These are phyloP conservation scores for Metarhizium album DNA, from an alignment of 2,329 filamentous ascomycete species.

Conservation along the genomic window DNA sequence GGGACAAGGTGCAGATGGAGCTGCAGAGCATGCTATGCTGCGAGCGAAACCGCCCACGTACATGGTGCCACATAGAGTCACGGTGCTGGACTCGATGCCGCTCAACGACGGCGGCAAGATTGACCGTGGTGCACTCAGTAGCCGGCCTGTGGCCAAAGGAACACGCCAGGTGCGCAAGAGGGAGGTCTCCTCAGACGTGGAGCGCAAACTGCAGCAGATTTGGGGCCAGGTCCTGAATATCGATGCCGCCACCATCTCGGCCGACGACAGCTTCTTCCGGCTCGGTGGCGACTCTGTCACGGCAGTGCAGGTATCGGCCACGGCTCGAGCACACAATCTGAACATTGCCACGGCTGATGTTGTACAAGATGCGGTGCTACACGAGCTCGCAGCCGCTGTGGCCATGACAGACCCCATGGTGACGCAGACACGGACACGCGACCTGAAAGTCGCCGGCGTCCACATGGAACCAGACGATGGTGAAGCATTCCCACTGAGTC, in stretches of 20 bases:
- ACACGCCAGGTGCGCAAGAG: not conserved
- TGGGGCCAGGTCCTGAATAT: not conserved
- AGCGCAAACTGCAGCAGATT: not conserved
- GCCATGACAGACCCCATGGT: no score
- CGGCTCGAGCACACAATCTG: no score
- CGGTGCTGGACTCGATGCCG: constrained; percentile 8
- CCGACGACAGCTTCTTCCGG: not conserved
- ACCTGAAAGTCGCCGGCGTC: no score
- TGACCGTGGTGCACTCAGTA: constrained; percentile 8
- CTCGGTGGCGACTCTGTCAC: not conserved
- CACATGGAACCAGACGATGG: no score
- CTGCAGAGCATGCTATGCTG: no score
- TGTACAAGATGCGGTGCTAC: not conserved
- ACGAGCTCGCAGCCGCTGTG: no score
- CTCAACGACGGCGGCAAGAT: constrained; percentile 10
- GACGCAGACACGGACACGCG: no score
- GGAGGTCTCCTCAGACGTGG: no score
- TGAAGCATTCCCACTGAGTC: no score
- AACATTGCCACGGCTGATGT: not conserved
- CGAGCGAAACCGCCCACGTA: no score
- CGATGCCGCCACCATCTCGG: not conserved
- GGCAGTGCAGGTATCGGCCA: not conserved
- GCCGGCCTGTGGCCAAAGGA: no score
- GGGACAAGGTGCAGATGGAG: not conserved
- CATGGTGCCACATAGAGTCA: constrained; percentile 2